Base-by-base conservation (phyloP, 306 rosid genomes). In the Fragaria iinumae region DNA sequence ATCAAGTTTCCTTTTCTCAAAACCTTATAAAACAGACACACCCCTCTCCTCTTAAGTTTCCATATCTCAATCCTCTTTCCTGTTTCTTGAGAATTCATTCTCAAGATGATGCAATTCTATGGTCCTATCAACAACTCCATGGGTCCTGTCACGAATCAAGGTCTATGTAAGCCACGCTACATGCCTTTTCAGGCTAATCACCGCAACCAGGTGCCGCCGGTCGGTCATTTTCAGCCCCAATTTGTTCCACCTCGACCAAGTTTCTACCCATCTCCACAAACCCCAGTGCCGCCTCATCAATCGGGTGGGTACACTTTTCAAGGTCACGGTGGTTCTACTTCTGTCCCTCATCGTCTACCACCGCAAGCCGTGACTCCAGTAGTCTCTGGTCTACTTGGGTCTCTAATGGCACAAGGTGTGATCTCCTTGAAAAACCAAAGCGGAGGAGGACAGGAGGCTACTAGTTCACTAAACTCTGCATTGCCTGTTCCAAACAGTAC, bases 351-450 rank as follows among this genome's bases (percentile, higher is more conserved):
- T 81, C 81, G 76, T 47, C 77, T 90, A 60, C 92, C 90, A 45
- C 87, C 86, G 38, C 98, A 86, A 76, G 67, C 83, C 73, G 29
- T 77, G 41, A 80, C 79, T 73, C 79, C 84, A 11, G 84, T 83
- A 77, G 73, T 76, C 66, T 39, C 91, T 81, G 86, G 84, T 72
- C 87, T 93, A 77, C 81, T 90, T 64, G 80, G 47, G 84, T 83
- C 97, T 74, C 97, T 91, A 12, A 84, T 93, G 97, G 86, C 96
- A 76, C 92, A 90, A 86, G 98, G 98, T 44, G 81, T 93, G 75
- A 87, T 91, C 86, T 87, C 97, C 9, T 81, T 91, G 87, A 65
- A 76, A 62, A 89, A 84, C 67, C 56, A 50, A 50, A 16, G n/a
- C 8, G 4, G 21, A 50, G 21, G n/a, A 50, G 20, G 55, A 49